Conservation (phyloP, 164 flowering plant species). For the Hamamelis virginiana region DNA sequence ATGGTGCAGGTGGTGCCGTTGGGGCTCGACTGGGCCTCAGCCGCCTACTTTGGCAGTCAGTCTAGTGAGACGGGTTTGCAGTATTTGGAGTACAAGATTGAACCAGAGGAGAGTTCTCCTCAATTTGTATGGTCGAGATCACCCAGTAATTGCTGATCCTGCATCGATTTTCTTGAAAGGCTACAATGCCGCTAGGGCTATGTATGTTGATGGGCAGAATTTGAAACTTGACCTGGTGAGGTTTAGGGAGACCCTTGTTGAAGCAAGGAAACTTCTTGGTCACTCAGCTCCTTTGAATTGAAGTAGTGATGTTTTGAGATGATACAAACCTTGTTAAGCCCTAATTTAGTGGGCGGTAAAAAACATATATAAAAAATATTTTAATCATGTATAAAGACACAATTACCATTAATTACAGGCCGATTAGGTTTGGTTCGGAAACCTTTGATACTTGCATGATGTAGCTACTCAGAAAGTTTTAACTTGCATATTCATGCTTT, state of each 20-base stretch:
- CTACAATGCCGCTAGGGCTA: conserved; percentile 25
- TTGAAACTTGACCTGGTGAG: conserved; percentile 33
- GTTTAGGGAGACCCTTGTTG: conserved; percentile 36
- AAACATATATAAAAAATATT: too few species aligned
- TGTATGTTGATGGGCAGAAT: conserved; percentile 45
- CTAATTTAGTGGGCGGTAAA: too few species aligned
- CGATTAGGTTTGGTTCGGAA: too few species aligned
- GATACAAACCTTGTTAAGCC: too few species aligned
- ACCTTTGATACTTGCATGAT: too few species aligned
- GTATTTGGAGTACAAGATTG: conserved; percentile 43
- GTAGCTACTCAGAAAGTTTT: too few species aligned
- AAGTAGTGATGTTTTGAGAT: not conserved
- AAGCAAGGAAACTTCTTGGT: conserved; percentile 30
- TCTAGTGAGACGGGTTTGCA: conserved; percentile 28
- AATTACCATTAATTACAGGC: too few species aligned
- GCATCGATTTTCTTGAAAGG: conserved; percentile 24
- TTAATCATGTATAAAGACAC: too few species aligned
- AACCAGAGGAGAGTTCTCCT: conserved; percentile 45
- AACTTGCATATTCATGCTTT: too few species aligned
- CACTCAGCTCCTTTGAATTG: not conserved
- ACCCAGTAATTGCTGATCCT: conserved; percentile 36
- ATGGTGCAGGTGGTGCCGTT: conserved; percentile 47
- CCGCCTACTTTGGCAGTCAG: conserved; percentile 29
- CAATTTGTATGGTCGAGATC: conserved; percentile 29
- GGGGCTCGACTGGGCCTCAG: conserved; percentile 43